A percentile compares a stretch with the other conserved stretches of the same genome.
Conservation (phyloP, 257 asterid genomes). For the Plantago major region DNA sequence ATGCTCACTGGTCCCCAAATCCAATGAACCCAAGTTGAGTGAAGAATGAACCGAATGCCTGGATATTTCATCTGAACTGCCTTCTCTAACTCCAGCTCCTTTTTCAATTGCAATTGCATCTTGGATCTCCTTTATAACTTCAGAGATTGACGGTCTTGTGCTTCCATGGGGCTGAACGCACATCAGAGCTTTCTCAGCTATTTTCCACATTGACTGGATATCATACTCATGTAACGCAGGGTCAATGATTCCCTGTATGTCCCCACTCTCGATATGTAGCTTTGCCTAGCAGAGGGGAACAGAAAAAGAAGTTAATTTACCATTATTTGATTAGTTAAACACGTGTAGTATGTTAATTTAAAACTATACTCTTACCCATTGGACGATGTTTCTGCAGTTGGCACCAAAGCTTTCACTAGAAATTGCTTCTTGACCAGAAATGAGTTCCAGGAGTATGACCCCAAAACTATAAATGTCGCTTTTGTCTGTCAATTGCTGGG, state of each 20-base stretch:
- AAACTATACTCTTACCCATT: conserved; percentile 59
- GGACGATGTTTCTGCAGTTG: conserved; percentile 91
- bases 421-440: conserved; percentile 97
- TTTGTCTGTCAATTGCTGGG: conserved; percentile 96
- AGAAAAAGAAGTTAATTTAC: neutral
- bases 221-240: conserved; percentile 67
- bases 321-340: neutral
- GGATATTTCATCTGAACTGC: conserved; percentile 79
- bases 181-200: conserved; percentile 96
- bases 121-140: conserved; percentile 89
- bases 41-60: conserved; percentile 80
- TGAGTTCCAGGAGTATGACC: conserved; percentile 88
- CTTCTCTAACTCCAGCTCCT: conserved; percentile 63
- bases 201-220: conserved; percentile 98
- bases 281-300: conserved; percentile 52
- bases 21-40: conserved; percentile 53
- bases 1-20: conserved; percentile 60
- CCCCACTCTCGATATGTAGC: conserved; percentile 88
- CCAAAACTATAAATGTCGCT: conserved; percentile 97
- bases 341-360: neutral
- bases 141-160: conserved; percentile 95
- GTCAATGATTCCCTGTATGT: conserved; percentile 93
- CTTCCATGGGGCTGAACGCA: conserved; percentile 92
- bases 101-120: conserved; percentile 74
- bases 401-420: conserved; percentile 80